Evolutionary conservation across 2,329 filamentous ascomycete genomes (phyloP).

Genomic region (Sarocladium strictum): DNA sequence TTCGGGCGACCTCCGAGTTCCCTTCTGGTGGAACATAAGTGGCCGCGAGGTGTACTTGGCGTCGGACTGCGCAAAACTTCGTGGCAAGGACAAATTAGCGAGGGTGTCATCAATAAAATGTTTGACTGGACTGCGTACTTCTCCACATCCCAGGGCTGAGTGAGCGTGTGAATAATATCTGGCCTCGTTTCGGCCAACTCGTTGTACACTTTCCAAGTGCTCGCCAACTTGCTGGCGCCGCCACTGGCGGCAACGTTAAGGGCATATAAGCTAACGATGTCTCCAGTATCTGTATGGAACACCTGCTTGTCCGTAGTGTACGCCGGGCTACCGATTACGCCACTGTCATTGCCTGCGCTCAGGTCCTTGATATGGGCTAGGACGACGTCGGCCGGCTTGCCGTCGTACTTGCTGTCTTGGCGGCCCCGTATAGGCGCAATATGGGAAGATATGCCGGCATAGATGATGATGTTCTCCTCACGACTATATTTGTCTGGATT

Average conservation of each 20-base stretch:
- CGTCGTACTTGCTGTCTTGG: slow-evolving; percentile 42
- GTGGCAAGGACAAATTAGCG: slow-evolving; percentile 26
- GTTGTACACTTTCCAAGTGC: slow-evolving; percentile 57
- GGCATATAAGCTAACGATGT: slow-evolving; percentile 53
- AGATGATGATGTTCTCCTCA: slow-evolving; percentile 54
- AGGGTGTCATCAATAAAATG: not conserved
- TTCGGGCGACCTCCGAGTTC: slow-evolving; percentile 38
- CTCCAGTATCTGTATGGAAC: slow-evolving; percentile 56
- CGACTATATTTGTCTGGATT: slow-evolving; percentile 44
- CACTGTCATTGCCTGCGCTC: slow-evolving; percentile 18
- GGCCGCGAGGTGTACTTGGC: slow-evolving; percentile 42
- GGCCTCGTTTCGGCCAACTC: slow-evolving; percentile 52
- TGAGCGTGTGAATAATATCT: slow-evolving; percentile 52
- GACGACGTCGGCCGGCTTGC: slow-evolving; percentile 44
- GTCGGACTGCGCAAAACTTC: slow-evolving; percentile 44
- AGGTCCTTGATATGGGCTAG: slow-evolving; percentile 60
- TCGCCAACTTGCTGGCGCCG: slow-evolving; percentile 52
- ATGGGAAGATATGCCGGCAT: slow-evolving; percentile 53
- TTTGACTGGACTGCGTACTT: slow-evolving; percentile 24
- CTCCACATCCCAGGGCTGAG: slow-evolving; percentile 41
- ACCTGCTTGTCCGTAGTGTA: slow-evolving; percentile 57
- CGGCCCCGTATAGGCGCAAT: slow-evolving; percentile 47
- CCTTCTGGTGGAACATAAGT: slow-evolving; percentile 49
- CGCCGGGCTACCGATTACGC: slow-evolving; percentile 48
- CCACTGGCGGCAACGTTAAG: slow-evolving; percentile 46